Evolutionary conservation across 2,329 filamentous ascomycete genomes (phyloP).

Genomic region (Cryphonectria parasitica): DNA sequence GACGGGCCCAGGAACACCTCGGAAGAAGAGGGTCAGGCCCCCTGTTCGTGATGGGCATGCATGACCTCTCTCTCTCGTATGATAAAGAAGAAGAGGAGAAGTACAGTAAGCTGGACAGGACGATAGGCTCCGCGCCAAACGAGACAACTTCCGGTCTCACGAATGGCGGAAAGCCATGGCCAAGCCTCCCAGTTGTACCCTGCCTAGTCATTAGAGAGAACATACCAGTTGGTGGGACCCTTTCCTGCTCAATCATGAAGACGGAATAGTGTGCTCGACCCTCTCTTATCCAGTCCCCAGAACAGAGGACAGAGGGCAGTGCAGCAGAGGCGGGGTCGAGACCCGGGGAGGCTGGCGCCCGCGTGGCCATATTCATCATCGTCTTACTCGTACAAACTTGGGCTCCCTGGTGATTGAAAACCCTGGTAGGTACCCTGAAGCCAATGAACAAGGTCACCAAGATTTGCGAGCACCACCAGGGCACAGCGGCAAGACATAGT

Average conservation of each 20-base stretch:
- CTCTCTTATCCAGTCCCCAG: not conserved
- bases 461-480: conserved; percentile 15
- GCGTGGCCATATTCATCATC: conserved; percentile 1
- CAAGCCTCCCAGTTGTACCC: conserved; percentile 9
- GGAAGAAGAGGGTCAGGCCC: conserved; percentile 10
- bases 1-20: conserved; percentile 10
- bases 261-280: conserved; percentile 1
- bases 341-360: not conserved
- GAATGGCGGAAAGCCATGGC: conserved; percentile 13
- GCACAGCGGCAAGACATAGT: conserved; percentile 26
- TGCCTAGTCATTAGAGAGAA: conserved; percentile 19
- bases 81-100: conserved; percentile 10
- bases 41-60: conserved; percentile 9
- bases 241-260: not conserved
- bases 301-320: conserved; percentile 8
- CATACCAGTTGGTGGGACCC: conserved; percentile 12
- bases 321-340: not conserved
- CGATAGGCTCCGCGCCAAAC: conserved; percentile 25
- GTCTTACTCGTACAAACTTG: not conserved
- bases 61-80: conserved; percentile 4
- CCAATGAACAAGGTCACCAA: conserved; percentile 24
- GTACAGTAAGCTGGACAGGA: conserved; percentile 4
- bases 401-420: not conserved
- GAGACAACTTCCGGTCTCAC: conserved; percentile 26
- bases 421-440: not conserved